Conservation (phyloP, 176 grass and related monocot species). For the Zea luxurians region DNA sequence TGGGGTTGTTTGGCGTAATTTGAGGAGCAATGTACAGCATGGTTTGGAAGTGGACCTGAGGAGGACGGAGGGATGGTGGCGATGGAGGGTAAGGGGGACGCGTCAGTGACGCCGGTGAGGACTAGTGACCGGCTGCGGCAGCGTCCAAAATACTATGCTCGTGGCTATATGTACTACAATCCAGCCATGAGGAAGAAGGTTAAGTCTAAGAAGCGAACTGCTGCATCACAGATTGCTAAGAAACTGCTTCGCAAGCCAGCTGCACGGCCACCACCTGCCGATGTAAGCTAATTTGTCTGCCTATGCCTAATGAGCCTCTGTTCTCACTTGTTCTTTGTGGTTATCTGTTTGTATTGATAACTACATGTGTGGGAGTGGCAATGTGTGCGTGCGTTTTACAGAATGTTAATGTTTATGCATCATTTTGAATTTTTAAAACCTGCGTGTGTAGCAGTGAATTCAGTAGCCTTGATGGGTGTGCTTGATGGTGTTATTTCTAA, state of each 20-base stretch:
- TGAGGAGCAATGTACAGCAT: constrained; percentile 23
- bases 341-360: constrained; percentile 14
- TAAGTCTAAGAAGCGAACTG: constrained; percentile 81
- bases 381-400: constrained; percentile 1
- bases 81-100: constrained; percentile 48
- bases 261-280: constrained; percentile 46
- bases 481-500: constrained; percentile 19
- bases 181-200: constrained; percentile 81
- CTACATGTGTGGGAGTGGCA: neutral
- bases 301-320: neutral
- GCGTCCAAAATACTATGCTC: constrained; percentile 65
- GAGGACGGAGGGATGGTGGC: constrained; percentile 26
- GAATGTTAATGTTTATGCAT: neutral
- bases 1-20: constrained; percentile 27
- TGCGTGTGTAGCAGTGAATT: neutral
- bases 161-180: constrained; percentile 68
- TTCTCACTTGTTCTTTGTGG: neutral
- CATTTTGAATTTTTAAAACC: neutral
- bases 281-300: constrained; percentile 61
- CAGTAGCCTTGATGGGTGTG: neutral
- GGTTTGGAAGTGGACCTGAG: constrained; percentile 26
- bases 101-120: constrained; percentile 50
- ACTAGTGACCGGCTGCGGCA: constrained; percentile 71
- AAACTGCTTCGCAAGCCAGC: constrained; percentile 72
- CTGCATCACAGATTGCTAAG: constrained; percentile 91